Percentiles rank a stretch among this genome's conserved stretches.
phyloP scores from a whole-genome alignment of 2,329 filamentous ascomycete species.

The Sclerotinia sclerotiorum region DNA sequence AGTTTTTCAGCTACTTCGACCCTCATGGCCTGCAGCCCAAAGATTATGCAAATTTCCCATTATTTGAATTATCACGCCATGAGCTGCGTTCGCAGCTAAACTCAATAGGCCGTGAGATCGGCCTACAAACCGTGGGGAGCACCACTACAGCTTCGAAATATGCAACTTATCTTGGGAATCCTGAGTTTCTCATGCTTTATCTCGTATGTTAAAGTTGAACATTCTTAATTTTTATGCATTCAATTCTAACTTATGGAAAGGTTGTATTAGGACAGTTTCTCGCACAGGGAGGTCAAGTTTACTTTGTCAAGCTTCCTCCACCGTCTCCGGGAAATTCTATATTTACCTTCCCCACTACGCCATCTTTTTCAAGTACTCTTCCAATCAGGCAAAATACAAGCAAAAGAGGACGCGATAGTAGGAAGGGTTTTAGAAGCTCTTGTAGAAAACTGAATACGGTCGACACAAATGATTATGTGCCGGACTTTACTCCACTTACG shows the following conservation, averaged over 20 bases:
- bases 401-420: background rate
- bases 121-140: background rate
- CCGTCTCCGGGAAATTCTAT: background rate
- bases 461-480: no score
- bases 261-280: background rate
- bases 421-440: background rate
- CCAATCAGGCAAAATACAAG: background rate
- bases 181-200: background rate
- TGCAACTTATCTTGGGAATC: background rate
- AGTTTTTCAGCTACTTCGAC: background rate
- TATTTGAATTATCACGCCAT: no score
- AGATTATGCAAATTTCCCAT: background rate
- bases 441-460: background rate
- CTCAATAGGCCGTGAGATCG: background rate
- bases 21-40: background rate
- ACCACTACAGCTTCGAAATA: background rate
- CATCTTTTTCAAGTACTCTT: background rate
- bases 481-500: background rate
- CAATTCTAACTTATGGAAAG: background rate
- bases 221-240: fast-evolving
- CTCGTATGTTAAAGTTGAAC: background rate
- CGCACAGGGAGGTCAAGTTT: background rate
- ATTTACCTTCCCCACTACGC: no score
- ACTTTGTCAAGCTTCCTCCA: background rate
- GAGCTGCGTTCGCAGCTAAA: background rate